These are phyloP conservation scores for Saprolegnia parasitica DNA, from an alignment of 352 stramenopile genomes.

Conservation along the genomic window DNA sequence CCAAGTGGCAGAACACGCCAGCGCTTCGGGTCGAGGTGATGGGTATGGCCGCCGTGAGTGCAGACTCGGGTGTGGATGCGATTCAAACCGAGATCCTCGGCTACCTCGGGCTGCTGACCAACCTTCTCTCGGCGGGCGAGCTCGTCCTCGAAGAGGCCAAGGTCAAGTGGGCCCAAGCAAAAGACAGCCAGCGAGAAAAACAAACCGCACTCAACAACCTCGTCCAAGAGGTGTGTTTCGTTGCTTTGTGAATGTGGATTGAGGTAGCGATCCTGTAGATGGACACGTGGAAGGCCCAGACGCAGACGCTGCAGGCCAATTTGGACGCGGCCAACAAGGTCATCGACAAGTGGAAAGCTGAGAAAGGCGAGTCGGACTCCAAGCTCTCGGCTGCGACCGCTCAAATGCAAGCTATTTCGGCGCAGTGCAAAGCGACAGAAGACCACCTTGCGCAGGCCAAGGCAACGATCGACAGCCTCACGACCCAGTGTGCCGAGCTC, in stretches of 20 bases:
- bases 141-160: constrained; percentile 66
- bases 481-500: constrained; percentile 45
- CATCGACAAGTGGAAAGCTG: constrained; percentile 19
- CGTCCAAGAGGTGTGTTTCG: constrained; percentile 33
- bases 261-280: constrained; percentile 8
- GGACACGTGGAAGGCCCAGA: constrained; percentile 19
- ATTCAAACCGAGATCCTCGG: constrained; percentile 36
- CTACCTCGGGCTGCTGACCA: constrained; percentile 45
- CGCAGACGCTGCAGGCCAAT: constrained; percentile 8
- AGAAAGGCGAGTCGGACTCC: constrained; percentile 22
- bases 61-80: constrained; percentile 34
- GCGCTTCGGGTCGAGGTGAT: constrained; percentile 66
- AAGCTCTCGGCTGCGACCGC: not conserved
- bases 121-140: constrained; percentile 45
- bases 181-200: constrained; percentile 69
- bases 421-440: constrained; percentile 2
- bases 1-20: constrained; percentile 57
- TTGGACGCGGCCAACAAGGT: constrained; percentile 17
- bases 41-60: constrained; percentile 54
- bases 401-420: not conserved
- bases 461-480: constrained; percentile 14
- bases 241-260: not conserved
- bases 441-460: constrained; percentile 21
- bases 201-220: constrained; percentile 71
- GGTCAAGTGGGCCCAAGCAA: constrained; percentile 66